Base-by-base conservation (phyloP, 441 rosid species). In the Daphne laureola region DNA sequence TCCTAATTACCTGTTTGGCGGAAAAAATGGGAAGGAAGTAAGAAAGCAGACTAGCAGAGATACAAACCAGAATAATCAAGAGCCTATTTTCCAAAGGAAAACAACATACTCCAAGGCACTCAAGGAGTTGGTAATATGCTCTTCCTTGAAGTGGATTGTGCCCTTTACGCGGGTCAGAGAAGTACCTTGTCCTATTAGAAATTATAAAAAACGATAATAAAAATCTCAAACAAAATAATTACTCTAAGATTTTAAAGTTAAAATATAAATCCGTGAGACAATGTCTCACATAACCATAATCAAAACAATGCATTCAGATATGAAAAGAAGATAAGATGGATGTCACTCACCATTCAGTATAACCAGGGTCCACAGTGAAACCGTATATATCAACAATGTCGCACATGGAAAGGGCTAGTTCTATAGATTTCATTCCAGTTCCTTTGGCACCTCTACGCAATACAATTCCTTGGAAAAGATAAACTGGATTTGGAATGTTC, bases 301-400 rank as follows among this genome's bases (percentile, higher is more conserved):
- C 27, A 36, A 51, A 48, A 43, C 43, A 43, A 45, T 46, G 46
- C 57, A 45, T 21, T 21, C 23, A 41, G 50, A n/a, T 2, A 56
- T 42, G 14, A 13, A 35, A 52, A 36, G 44, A 49, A 17, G 17
- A 51, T 14, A 54, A 35, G 27, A 61, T 21, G 47, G 25, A 21
- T 4, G 25, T 15, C 49, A 68, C 84, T 71, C 54, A 73, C 99
- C 99, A 93, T 75, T 93, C 99, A 43, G 96, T 87, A 59, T 90
- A 90, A 70, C 99, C 99, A 55, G 99, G 99, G 80, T 93, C 99
- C 17, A 93, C 99, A 8, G 97, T 93, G 75, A 93, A 93, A 64
- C 99, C 99, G 67, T 93, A 93, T 67, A 90, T 90, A 71, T 90
- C 87, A 12, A 93, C 95, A 55, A 80, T 78, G 75, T 90, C 99